Conservation (phyloP, 1,284 basidiomycete species). For the Ceratobasidium theobromae region DNA sequence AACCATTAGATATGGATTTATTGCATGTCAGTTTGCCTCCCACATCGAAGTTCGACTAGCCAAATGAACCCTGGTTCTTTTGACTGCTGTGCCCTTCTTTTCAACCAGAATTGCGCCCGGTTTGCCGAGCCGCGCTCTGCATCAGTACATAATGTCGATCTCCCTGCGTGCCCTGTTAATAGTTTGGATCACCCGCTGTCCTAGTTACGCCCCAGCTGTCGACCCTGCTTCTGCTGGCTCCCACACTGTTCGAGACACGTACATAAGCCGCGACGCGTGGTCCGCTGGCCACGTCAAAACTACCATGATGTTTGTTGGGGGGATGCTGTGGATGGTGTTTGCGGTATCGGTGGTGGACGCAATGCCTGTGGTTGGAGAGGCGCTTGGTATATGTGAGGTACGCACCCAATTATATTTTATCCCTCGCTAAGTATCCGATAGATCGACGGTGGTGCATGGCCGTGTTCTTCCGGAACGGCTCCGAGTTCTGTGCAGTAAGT, state of each 20-base stretch:
- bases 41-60: too few species aligned
- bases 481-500: too few species aligned
- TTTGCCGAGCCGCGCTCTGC: not conserved
- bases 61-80: not conserved
- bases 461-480: too few species aligned
- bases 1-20: too few species aligned
- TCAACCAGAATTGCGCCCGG: not conserved
- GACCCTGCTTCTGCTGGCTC: conserved; percentile 14
- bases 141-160: not conserved
- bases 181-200: not conserved
- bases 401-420: too few species aligned
- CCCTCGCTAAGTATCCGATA: too few species aligned
- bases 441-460: too few species aligned
- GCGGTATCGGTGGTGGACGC: not conserved
- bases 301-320: conserved; percentile 11
- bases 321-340: not conserved
- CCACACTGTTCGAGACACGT: too few species aligned
- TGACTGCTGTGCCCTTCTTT: not conserved
- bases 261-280: too few species aligned
- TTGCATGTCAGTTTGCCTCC: too few species aligned
- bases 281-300: too few species aligned
- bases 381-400: conserved; percentile 16
- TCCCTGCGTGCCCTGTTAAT: too few species aligned
- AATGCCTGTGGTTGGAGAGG: not conserved
- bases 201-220: not conserved